Conservation (phyloP, 805 yeast genomes). For the Candida adriatica region DNA sequence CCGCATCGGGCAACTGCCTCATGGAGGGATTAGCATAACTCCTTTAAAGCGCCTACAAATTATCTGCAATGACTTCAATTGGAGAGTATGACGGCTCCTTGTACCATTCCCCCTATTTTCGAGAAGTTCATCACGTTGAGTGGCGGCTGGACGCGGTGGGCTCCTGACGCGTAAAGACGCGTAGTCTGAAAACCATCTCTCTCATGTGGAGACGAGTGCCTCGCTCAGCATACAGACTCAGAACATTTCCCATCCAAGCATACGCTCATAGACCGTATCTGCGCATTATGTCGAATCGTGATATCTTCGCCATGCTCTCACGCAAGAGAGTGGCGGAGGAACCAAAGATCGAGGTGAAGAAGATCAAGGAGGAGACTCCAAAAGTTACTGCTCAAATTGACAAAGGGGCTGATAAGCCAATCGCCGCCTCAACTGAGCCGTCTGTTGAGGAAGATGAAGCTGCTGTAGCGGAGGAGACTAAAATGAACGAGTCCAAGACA, state of each 20-base stretch:
- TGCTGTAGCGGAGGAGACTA: background rate
- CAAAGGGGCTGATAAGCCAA: background rate
- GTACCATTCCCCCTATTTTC: too few relatives aligned
- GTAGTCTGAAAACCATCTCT: too few relatives aligned
- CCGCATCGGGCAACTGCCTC: too few relatives aligned
- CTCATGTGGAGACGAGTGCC: too few relatives aligned
- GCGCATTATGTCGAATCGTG: constrained; percentile 12
- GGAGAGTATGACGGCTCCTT: too few relatives aligned
- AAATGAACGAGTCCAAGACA: background rate
- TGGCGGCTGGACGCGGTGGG: too few relatives aligned
- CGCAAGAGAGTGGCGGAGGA: constrained; percentile 6
- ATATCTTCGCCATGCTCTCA: constrained; percentile 21
- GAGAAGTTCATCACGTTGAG: too few relatives aligned
- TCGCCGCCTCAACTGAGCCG: background rate
- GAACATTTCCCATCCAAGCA: background rate
- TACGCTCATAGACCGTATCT: constrained; percentile 2
- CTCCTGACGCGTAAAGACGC: too few relatives aligned
- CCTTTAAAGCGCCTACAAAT: too few relatives aligned
- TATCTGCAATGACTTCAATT: too few relatives aligned
- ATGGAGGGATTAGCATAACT: too few relatives aligned
- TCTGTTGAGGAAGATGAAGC: background rate
- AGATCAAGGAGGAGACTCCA: background rate
- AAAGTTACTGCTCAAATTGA: background rate
- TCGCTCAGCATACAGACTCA: too few relatives aligned
- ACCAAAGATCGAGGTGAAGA: background rate